Conservation (phyloP, 345 rosid species). For the Hevea brasiliensis region DNA sequence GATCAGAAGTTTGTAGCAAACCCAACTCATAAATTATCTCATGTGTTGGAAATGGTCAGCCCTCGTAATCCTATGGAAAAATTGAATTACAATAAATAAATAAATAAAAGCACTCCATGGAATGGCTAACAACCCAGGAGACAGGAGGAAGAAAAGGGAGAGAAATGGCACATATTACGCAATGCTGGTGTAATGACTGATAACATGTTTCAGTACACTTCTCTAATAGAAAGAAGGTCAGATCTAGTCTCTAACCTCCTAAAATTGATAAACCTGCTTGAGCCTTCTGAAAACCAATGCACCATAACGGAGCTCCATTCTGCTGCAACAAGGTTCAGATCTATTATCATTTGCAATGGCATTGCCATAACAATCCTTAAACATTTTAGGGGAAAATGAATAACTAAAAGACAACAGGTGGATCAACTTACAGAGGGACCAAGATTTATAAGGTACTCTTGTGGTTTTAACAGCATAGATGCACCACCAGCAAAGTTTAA, state of each 20-base stretch:
- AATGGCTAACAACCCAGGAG: background rate
- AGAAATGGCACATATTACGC: background rate
- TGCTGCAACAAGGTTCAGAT: slow-evolving; percentile 17
- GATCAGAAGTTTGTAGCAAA: background rate
- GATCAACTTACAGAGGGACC: slow-evolving; percentile 53
- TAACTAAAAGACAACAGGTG: slow-evolving; percentile 3
- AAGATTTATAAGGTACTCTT: slow-evolving; percentile 49
- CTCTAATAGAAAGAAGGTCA: background rate
- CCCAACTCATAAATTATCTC: background rate
- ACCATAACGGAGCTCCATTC: slow-evolving; percentile 77
- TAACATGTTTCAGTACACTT: slow-evolving; percentile 3
- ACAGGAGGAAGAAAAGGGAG: background rate
- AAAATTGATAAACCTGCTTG: slow-evolving; percentile 67
- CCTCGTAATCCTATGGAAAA: background rate
- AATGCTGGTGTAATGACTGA: background rate
- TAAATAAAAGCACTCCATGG: background rate
- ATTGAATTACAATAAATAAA: background rate
- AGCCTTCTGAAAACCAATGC: slow-evolving; percentile 74
- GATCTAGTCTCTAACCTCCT: slow-evolving; percentile 64
- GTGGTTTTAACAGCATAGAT: slow-evolving; percentile 67
- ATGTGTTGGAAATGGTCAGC: background rate
- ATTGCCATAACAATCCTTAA: slow-evolving; percentile 7
- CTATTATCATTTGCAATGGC: slow-evolving; percentile 2
- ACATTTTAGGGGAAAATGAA: slow-evolving; percentile 7
- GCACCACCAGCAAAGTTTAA: slow-evolving; percentile 90